Evolutionary conservation across 129 eudicot species (phyloP).

Genomic region (Ambrosia trifida): DNA sequence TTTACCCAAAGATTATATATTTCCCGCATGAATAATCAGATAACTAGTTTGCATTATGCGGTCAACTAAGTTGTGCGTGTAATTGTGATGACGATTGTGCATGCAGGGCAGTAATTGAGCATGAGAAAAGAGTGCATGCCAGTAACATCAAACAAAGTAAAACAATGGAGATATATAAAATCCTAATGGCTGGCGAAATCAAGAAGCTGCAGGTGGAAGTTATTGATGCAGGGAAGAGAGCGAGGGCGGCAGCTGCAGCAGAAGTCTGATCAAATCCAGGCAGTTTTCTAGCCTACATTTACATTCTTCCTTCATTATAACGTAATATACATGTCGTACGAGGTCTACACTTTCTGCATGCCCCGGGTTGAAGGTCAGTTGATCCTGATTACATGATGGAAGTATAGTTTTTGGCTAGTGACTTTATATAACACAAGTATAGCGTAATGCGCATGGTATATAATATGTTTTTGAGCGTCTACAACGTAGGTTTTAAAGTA

Average conservation of each 20-base stretch:
- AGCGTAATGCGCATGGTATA: background rate
- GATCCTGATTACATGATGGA: conserved; percentile 13
- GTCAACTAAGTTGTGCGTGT: background rate
- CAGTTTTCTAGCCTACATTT: conserved; percentile 4
- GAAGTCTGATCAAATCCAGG: conserved; percentile 42
- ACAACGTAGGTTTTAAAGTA: background rate
- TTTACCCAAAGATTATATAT: background rate
- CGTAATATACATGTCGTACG: background rate
- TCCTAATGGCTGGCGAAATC: conserved; percentile 62
- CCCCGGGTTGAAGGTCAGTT: conserved; percentile 28
- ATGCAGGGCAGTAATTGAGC: conserved; percentile 69
- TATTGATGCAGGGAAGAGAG: conserved; percentile 69
- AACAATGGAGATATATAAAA: conserved; percentile 60
- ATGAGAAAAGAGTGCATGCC: conserved; percentile 58
- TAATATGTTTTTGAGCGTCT: background rate
- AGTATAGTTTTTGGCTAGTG: background rate
- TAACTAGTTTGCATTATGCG: background rate
- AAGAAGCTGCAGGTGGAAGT: conserved; percentile 60
- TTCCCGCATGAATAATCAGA: background rate
- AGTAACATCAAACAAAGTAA: conserved; percentile 46
- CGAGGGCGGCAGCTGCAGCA: conserved; percentile 63
- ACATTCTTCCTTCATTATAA: background rate
- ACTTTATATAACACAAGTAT: background rate
- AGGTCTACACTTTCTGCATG: background rate
- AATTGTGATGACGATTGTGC: background rate